phyloP scores from a whole-genome alignment of 176 grass and related monocot genomes.

The Carex myosuroides region DNA sequence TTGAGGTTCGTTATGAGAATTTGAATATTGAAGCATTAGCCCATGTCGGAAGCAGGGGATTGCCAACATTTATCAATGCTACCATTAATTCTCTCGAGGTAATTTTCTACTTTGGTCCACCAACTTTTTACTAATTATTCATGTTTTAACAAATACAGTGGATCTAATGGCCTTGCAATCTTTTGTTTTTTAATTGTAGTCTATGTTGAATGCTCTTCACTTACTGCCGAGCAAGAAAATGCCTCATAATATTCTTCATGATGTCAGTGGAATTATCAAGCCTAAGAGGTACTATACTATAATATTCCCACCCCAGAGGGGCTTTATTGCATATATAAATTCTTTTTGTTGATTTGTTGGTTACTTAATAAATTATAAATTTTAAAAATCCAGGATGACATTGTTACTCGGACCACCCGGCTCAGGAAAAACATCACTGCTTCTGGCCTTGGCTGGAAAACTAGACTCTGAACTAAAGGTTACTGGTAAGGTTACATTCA shows the following conservation, averaged over 20 bases:
- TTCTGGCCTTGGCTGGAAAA: slow-evolving; percentile 56
- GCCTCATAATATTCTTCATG: slow-evolving; percentile 44
- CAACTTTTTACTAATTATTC: background rate
- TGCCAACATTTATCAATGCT: slow-evolving; percentile 52
- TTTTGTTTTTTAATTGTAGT: slow-evolving; percentile 7
- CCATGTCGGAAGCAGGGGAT: slow-evolving; percentile 40
- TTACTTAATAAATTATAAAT: background rate
- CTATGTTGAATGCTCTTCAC: slow-evolving; percentile 33
- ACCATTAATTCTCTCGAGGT: slow-evolving; percentile 46
- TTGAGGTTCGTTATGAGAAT: slow-evolving; percentile 46
- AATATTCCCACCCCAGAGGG: too few relatives aligned
- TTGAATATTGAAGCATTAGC: slow-evolving; percentile 43
- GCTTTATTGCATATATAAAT: background rate
- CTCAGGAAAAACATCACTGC: slow-evolving; percentile 49
- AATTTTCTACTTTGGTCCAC: background rate
- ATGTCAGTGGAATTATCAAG: slow-evolving; percentile 55
- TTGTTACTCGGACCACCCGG: slow-evolving; percentile 51
- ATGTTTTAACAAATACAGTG: background rate
- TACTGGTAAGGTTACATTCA: slow-evolving; percentile 54
- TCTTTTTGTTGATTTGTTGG: background rate
- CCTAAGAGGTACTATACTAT: slow-evolving; percentile 34
- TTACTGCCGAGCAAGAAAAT: slow-evolving; percentile 45
- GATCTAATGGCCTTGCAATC: background rate
- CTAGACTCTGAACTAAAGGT: slow-evolving; percentile 47
- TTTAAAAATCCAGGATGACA: slow-evolving; percentile 43